Base-by-base conservation (phyloP, 1,139 yeast species). In the Candida tropicalis region DNA sequence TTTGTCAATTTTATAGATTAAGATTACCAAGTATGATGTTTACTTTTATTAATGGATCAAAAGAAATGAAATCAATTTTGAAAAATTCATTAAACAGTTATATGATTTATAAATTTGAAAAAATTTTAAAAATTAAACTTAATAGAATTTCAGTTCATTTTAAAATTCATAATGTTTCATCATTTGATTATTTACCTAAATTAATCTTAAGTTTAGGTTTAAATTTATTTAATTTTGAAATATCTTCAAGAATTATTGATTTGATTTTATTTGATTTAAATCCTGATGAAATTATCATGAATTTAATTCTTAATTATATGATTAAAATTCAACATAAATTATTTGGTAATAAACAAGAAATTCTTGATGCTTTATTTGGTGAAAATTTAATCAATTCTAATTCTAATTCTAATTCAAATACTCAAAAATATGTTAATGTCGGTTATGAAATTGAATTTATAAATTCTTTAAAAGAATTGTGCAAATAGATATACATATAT, bases 401-500 rank as follows among this genome's bases (percentile, higher is more conserved):
- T 17, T 15, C 24, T 3, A 31, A 17, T 17, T 15, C 5, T 9
- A 24, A 20, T 27, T 35, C 35, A 16, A 29, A 35, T 17, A 33
- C 26, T 9, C 29, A 37, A 22, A 60, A 51, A 35, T 70, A 70
- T 47, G 57, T 75, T 42, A 73, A 73, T 49, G 73, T 75, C 22
- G 83, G 82, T 5, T 70, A 73, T 29, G 75, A 73, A 36, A 68
- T 70, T 47, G 79, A 72, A 35, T 81, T 81, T 55, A 66, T 80
- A 43, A 62, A 59, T 12, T 57, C 60, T 8, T 68, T 77, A 11
- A 65, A 76, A 42, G 57, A 40, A 15, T 47, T 56, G 25, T 41
- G 49, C 27, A 38, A 50, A 24, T 46, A 41, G 35, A n/a, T 28
- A 36, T 39, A 35, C 17, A 31, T 29, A 28, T 28, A n/a, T n/a